Percentiles rank a stretch among this genome's conserved stretches.
Conservation (phyloP, 352 stramenopile species). For the Phytopythium oedochilum region DNA sequence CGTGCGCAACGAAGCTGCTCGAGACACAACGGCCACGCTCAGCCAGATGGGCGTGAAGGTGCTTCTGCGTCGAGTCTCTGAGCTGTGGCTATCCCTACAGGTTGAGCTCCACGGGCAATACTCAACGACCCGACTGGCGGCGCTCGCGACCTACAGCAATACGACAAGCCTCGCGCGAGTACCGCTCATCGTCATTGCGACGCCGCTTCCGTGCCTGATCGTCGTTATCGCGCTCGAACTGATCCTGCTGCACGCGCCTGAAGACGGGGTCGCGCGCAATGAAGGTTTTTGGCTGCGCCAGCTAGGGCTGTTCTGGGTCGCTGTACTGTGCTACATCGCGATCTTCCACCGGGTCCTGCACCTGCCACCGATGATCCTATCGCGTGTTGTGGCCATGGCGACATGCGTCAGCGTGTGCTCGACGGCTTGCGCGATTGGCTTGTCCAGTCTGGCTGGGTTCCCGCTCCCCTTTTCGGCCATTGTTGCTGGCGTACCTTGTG, state of each 20-base stretch:
- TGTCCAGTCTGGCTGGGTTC: constrained; percentile 9
- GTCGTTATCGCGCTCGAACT: constrained; percentile 8
- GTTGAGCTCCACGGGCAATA: constrained; percentile 13
- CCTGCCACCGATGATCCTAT: constrained; percentile 5
- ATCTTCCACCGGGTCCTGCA: constrained; percentile 4
- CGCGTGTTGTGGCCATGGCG: background rate
- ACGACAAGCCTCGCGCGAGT: background rate
- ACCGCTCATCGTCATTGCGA: constrained; percentile 1
- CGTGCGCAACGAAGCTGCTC: too few species aligned
- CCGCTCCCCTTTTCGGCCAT: constrained; percentile 9
- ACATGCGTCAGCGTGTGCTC: constrained; percentile 2
- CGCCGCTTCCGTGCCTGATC: constrained; percentile 11
- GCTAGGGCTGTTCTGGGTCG: constrained; percentile 9
- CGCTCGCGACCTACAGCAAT: constrained; percentile 3
- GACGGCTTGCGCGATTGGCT: background rate
- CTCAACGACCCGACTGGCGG: constrained; percentile 2
- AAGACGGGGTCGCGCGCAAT: constrained; percentile 9
- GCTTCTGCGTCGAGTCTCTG: background rate
- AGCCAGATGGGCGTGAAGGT: too few species aligned
- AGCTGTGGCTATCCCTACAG: background rate
- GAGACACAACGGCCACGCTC: too few species aligned
- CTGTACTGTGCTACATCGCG: constrained; percentile 7
- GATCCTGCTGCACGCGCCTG: constrained; percentile 9
- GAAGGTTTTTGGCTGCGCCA: constrained; percentile 10
- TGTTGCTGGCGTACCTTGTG: background rate